Base-by-base conservation (phyloP, 306 rosid species). In the Trifolium dubium region DNA sequence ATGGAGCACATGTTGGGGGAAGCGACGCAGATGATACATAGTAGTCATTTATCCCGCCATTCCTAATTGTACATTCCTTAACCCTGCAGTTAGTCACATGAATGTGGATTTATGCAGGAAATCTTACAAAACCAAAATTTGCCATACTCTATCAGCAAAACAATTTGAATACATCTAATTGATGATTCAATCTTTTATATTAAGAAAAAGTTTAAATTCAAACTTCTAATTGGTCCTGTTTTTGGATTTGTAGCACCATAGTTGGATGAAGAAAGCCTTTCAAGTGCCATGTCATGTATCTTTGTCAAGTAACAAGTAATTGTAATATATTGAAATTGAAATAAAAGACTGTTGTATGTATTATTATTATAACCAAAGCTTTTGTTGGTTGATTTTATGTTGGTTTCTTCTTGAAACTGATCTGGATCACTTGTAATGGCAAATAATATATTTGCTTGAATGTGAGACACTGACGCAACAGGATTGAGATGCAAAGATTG, bases 1-100 rank as follows among this genome's bases (percentile, higher is more conserved):
- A 83, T 62, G 90, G 85, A 81, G 85, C 85, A 12, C 92, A 90
- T 63, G 78, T 83, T 65, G 91, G 89, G 44, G 89, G 91, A 86
- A 90, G 96, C 79, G 98, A 92, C 77, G 95, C 91, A 61, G 96
- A 92, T 60, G 98, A 92, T 41, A 90, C 73, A 63, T 90, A 83
- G 73, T 90, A 83, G 73, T 79, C 71, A 63, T 35, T 79, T 67
- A 66, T 41, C 71, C 44, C 19, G 50, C 35, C 58, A 79, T 72
- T 76, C 69, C 44, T 78, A 83, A 84, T 44, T 87, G 92, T 88
- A 86, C 85, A 87, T 84, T 85, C 90, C 69, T 59, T 62, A 74
- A 76, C 81, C 80, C 65, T 77, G 60, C 60, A 60, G 54, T 75
- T 77, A 60, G 77, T 80, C 80, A 85, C 35, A 55, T 73, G 75